Evolutionary conservation across 179 eudicot species (phyloP), one percentile per base, ranked within the genome.

Genomic region (Spinacia oleracea): DNA sequence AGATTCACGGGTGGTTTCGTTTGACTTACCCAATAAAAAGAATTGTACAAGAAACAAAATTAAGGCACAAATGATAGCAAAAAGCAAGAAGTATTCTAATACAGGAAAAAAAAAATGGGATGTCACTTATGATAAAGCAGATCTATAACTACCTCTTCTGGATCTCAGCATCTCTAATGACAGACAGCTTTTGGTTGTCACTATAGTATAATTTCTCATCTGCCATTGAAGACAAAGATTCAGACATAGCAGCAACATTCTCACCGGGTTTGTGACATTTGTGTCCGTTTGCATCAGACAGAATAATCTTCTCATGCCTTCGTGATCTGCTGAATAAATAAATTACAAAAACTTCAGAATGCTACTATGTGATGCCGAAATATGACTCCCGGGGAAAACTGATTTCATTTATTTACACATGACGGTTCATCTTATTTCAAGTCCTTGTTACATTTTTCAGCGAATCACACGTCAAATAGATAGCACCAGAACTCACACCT

Each of bases 131-230:
- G 40, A 35, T 50, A 27, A 40, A 73, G 66, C 43, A 79, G 78
- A 38, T 64, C 21, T 35, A 62, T 53, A 23, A 42, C 70, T 87
- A 95, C 98, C 97, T 77, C 73, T 68, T 85, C 45, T 83, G 89
- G 67, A 86, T 83, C 69, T 89, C 88, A 72, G 89, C 88, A 40
- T 80, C 87, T 82, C 84, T 84, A 58, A 79, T 75, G 75, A 72
- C 73, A 74, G 80, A 82, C 34, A 80, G 78, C 82, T 87, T 89
- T 69, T 87, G 89, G 63, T 89, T 87, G 72, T 93, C 97, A 85
- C 90, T 90, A 79, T 89, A 87, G 81, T 82, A 88, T 31, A 86
- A 81, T 78, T 81, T 88, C 68, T 90, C 97, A 73, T 90, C 91
- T 63, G 89, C 84, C 80, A 79, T 73, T 83, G 88, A 78, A 40